These are phyloP conservation scores for Phytophthora cajani DNA, from an alignment of 352 stramenopile species.

Conservation along the genomic window DNA sequence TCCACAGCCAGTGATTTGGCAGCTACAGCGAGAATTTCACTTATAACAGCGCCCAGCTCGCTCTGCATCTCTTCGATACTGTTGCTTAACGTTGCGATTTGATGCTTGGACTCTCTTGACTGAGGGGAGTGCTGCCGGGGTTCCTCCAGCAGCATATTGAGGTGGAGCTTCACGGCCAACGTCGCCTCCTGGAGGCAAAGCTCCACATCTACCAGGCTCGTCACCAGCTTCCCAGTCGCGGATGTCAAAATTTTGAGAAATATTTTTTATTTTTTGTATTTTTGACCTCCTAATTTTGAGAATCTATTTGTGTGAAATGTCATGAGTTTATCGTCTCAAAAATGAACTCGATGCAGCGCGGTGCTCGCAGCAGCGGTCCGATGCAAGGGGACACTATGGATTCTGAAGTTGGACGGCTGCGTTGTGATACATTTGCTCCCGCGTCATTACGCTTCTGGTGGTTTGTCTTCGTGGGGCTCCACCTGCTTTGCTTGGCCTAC, in stretches of 20 bases:
- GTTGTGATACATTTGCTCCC: background rate
- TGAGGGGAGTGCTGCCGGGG: too few species aligned
- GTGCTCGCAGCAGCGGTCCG: background rate
- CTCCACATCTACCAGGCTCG: background rate
- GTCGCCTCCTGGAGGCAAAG: background rate
- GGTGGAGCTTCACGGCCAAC: background rate
- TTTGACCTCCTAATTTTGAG: too few species aligned
- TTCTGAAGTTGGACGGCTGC: background rate
- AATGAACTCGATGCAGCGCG: background rate
- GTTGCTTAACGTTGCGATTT: background rate
- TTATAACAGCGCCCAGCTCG: background rate
- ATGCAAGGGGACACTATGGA: background rate
- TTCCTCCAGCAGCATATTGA: background rate
- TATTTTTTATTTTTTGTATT: too few species aligned
- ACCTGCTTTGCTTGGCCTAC: background rate
- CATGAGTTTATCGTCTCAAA: too few species aligned
- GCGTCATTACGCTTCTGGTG: background rate
- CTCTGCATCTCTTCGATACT: background rate
- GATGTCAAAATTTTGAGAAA: background rate
- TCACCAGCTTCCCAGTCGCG: background rate
- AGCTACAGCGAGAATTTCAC: background rate
- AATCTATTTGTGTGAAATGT: too few species aligned
- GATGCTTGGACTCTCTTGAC: background rate
- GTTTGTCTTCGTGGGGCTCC: background rate
- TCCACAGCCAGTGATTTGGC: background rate